Evolutionary conservation across 2,329 filamentous ascomycete genomes (phyloP), one percentile per base, ranked within the genome.

Genomic region (Aplosporella prunicola): DNA sequence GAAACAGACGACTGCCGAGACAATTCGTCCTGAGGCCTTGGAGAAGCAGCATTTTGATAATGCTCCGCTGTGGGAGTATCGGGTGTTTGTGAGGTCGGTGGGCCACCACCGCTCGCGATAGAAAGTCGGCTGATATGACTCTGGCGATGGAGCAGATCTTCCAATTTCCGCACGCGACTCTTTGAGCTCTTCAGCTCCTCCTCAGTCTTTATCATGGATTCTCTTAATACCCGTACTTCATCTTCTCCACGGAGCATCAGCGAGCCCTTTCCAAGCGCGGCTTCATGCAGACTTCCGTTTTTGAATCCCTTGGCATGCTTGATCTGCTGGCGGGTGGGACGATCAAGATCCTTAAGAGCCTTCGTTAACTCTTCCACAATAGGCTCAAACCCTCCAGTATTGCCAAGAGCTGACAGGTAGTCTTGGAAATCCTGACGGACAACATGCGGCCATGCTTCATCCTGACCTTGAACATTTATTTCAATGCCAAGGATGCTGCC

Each of bases 221-320:
- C 67, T 33, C 60, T 61, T 3, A 71, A 47, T 9, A 63, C 52
- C 23, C 62, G 71, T 44, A 88, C 67, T 45, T 95, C 88, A 50
- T 93, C 86, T 44, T 91, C 82, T n/a, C 85, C 87, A 25, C 85
- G 78, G 10, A 93, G 74, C 50, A 94, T 64, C 8, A 95, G 71
- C 1, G 86, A 89, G 46, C 84, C 93, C 51, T 82, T 78, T n/a
- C 86, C 86, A 43, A 95, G 72, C 3, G 76, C 77, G n/a, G 81
- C 80, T 55, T 96, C 91, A 51, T 95, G 87, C 24, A 96, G 74
- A 53, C 91, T 96, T 11, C 91, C 91, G 53, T 93, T 91, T 56
- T 95, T 95, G 67, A 98, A 96, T 5, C 86, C 87, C 57, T 89
- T 93, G 5, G 91, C 76, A 40, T 86, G 77, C 58, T 86, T 88